Evolutionary conservation across 1,284 basidiomycete species (phyloP), one percentile per base, ranked within the genome.

Genomic region (Ceratobasidium sp.): DNA sequence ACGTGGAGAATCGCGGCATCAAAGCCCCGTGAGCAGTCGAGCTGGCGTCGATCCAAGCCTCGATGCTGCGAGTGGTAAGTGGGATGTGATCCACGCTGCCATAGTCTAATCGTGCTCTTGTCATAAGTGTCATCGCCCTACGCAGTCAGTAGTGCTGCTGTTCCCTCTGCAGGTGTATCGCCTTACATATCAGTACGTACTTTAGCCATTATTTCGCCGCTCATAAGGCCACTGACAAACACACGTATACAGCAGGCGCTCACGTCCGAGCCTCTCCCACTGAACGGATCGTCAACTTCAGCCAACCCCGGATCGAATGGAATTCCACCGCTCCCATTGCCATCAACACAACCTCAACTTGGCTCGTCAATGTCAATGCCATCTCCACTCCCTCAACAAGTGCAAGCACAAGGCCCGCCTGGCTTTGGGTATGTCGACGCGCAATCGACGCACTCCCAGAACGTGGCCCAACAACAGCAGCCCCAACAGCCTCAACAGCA

Each of bases 301-400:
- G 66, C 76, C 24, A 72, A 72, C 29, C 43, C 69, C 6, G 69
- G 69, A 48, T 22, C 48, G 78, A 49, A 76, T 63, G 27, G 78
- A 78, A 14, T 79, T 77, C n/a, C 61, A 34, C 41, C 72, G 61
- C 75, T 63, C 46, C 75, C 41, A 75, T 53, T 68, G 66, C 71
- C 63, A 62, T 54, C 37, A 39, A 56, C 74, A 3, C 58, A 59
- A 46, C 46, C 62, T n/a, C 61, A 63, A n/a, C 27, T 63, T 19
- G 48, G n/a, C 24, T 63, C 61, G 4, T 63, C 61, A 9, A 72
- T 72, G 16, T 41, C 43, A 71, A 84, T 81, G 34, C 86, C 86
- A 41, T 91, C 89, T 24, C 87, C 89, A 27, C 82, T 88, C 65
- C 88, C 89, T 34, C 88, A 89, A 78, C 90, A 89, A 80, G 82